Base-by-base conservation (phyloP, 2,329 filamentous ascomycete genomes). In the Huntiella omanensis region DNA sequence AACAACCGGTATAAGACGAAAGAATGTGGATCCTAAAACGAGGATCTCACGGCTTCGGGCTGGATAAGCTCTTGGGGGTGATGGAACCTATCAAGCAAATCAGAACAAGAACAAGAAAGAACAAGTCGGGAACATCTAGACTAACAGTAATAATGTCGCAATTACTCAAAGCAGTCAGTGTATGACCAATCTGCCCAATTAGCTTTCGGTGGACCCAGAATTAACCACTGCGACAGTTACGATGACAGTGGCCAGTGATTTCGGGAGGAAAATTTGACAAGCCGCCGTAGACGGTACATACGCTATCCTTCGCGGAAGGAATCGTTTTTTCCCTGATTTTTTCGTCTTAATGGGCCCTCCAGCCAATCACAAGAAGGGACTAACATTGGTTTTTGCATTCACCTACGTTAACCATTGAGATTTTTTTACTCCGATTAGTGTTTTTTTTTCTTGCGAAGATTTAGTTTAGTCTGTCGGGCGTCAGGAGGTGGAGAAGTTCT, bases 51-150 rank as follows among this genome's bases (percentile, higher is more conserved):
- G 13, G 35, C 35, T 45, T 33, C 11, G 35, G 32, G 22, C 40
- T 43, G 28, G 16, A 43, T 43, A 35, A 28, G 40, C 40, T 43
- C 40, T 43, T 43, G 15, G 40, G 22, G 22, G 40, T 34, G 22
- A 43, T 43, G 32, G 34, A 34, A 33, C 32, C 32, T 43, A 43
- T 32, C 32, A 43, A 38, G 40, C 45, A 42, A 47, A 32, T 43
- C 45, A 17, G 28, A 38, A 33, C 39, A 39, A 47, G 22, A 38
- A 13, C 41, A 19, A 34, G 19, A 15, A 22, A 47, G 32, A 42
- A 41, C 8, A 43, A 39, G 32, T 38, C 13, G 15, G 22, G 6
- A 28, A 10, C 8, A 28, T 28, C 22, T 28, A 28, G 22, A 28
- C 22, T 28, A 28, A 28, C 22, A 28, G 22, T 28, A 28, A 28